phyloP scores from a whole-genome alignment of 352 stramenopile species.

The Globisporangium parvum region DNA sequence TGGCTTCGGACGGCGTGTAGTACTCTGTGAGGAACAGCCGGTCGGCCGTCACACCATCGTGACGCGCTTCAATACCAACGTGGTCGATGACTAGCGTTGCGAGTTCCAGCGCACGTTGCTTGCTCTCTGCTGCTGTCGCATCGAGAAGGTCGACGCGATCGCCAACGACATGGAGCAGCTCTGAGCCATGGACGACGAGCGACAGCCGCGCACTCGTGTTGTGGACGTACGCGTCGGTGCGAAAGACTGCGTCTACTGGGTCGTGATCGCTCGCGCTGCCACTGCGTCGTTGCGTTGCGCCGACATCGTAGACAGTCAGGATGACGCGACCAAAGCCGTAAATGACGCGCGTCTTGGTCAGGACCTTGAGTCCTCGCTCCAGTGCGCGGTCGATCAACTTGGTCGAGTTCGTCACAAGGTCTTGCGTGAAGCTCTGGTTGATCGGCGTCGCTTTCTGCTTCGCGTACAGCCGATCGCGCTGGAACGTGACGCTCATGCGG shows the following conservation, averaged over 20 bases:
- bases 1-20: slow-evolving; percentile 7
- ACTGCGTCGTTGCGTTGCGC: slow-evolving; percentile 10
- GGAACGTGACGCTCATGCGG: slow-evolving; percentile 31
- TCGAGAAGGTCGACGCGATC: slow-evolving; percentile 16
- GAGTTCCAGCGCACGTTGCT: slow-evolving; percentile 17
- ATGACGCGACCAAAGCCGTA: slow-evolving; percentile 32
- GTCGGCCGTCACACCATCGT: slow-evolving; percentile 31
- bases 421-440: slow-evolving; percentile 20
- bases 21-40: slow-evolving; percentile 49
- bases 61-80: slow-evolving; percentile 41
- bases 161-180: slow-evolving; percentile 41
- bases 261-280: not conserved
- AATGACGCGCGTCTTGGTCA: slow-evolving; percentile 40
- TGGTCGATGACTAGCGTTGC: slow-evolving; percentile 43
- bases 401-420: slow-evolving; percentile 27
- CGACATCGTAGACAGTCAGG: slow-evolving; percentile 56
- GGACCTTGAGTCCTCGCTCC: slow-evolving; percentile 52
- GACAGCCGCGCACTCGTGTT: slow-evolving; percentile 42
- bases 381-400: slow-evolving; percentile 57
- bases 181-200: slow-evolving; percentile 30
- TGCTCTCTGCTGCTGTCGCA: not conserved
- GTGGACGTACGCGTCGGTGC: slow-evolving; percentile 58
- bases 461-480: slow-evolving; percentile 50
- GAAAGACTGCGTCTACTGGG: slow-evolving; percentile 17
- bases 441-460: slow-evolving; percentile 68